Base-by-base conservation (phyloP, 805 yeast species). In the Candida nanaspora region DNA sequence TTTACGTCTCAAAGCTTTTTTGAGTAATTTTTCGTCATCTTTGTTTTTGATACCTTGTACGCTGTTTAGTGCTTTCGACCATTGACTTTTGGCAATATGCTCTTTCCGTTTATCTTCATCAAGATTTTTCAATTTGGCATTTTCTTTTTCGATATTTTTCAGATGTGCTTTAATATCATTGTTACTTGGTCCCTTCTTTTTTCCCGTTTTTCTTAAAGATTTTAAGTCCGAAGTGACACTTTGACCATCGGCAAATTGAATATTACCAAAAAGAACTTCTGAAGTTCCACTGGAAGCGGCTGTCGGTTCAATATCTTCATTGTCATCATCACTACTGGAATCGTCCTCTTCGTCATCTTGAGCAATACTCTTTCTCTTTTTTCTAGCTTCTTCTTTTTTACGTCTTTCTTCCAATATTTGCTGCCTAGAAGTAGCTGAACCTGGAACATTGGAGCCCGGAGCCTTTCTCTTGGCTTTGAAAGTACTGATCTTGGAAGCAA, bases 31-130 rank as follows among this genome's bases (percentile, higher is more conserved):
- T 59, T 91, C 98, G 61, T 91, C 94, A 62, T 93, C 96, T 52
- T 83, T 84, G 35, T 91, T 68, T 60, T 87, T 91, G 22, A 78
- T 64, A 38, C 98, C 98, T 61, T 88, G 95, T 7, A 94, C 87
- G 55, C 82, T 89, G 25, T 83, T 73, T 65, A 91, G 68, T 10
- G 93, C 86, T 51, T 76, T 75, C 51, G 75, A 78, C 99, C 99
- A 93, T 53, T 80, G 78, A 28, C 78, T 80, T 54, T 88, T 86
- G 45, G 85, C 87, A 42, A 74, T 74, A 15, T 72, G 62, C 46
- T 75, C 72, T 41, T 70, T 70, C 53, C 79, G 82, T 34, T 80
- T 76, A 35, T 78, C 86, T 13, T 66, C 65, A 44, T 80, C 81
- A 55, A 87, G 62, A 29, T 64, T 54, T 13, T 73, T 74, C 19